These are phyloP conservation scores for Phytomonas francai DNA, from an alignment of 208 protist species.

Conservation along the genomic window DNA sequence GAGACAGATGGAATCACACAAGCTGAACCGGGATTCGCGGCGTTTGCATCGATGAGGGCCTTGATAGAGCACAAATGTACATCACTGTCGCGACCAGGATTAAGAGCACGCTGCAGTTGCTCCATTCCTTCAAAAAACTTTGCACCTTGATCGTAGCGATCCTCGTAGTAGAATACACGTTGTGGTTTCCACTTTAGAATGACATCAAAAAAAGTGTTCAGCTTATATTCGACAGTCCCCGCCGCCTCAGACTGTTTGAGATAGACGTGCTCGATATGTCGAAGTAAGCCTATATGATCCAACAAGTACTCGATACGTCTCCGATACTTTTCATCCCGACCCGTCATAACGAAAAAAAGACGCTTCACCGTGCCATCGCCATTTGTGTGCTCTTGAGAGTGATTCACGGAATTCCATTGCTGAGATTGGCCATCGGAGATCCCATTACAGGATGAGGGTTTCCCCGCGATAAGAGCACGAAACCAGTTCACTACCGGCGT, in stretches of 20 bases:
- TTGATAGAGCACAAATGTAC: neutral
- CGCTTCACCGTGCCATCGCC: constrained; percentile 8
- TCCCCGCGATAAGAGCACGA: constrained; percentile 15
- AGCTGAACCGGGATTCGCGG: neutral
- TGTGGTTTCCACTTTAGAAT: constrained; percentile 31
- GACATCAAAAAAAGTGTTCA: constrained; percentile 47
- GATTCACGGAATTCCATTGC: neutral
- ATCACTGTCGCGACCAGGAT: neutral
- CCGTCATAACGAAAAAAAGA: constrained; percentile 58
- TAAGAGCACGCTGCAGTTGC: constrained; percentile 19
- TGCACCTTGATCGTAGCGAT: constrained; percentile 54
- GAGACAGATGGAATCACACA: neutral
- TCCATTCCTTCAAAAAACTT: constrained; percentile 45
- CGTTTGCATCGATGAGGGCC: neutral
- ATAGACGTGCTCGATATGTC: constrained; percentile 37
- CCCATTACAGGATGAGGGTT: neutral
- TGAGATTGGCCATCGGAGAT: neutral
- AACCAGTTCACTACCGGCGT: constrained; percentile 20
- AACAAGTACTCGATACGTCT: constrained; percentile 54
- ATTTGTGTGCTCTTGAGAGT: neutral
- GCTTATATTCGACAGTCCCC: constrained; percentile 67
- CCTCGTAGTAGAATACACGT: constrained; percentile 77
- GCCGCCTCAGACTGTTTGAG: constrained; percentile 61
- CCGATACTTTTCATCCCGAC: constrained; percentile 54
- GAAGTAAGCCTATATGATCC: constrained; percentile 29